Evolutionary conservation across 805 yeast species (phyloP).

Genomic region (Cyberlindnera maritima): DNA sequence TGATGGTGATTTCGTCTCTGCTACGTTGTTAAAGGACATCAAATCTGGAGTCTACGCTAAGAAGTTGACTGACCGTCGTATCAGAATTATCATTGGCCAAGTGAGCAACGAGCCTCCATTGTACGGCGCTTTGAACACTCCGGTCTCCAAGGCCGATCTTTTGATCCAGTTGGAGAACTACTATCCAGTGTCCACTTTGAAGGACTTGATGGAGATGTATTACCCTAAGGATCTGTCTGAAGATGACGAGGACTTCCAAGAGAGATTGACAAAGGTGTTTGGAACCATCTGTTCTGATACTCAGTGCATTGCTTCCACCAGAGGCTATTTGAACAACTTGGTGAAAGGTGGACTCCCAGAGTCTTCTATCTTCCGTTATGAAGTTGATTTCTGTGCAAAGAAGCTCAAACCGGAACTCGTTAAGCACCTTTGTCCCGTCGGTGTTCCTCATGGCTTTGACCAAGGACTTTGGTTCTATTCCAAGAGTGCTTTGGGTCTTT

Average conservation of each 20-base stretch:
- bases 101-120: constrained; percentile 33
- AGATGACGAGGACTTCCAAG: constrained; percentile 11
- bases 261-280: constrained; percentile 24
- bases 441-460: constrained; percentile 38
- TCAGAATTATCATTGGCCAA: constrained; percentile 32
- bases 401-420: constrained; percentile 17
- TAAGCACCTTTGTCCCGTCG: constrained; percentile 21
- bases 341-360: constrained; percentile 26
- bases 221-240: constrained; percentile 20
- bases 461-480: constrained; percentile 34
- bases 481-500: constrained; percentile 5
- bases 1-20: constrained; percentile 35
- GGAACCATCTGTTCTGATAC: constrained; percentile 37
- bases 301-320: constrained; percentile 36
- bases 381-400: constrained; percentile 14
- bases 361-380: constrained; percentile 29
- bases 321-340: constrained; percentile 32
- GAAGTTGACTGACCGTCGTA: constrained; percentile 20
- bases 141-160: constrained; percentile 20
- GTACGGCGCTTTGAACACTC: constrained; percentile 32
- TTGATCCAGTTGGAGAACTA: constrained; percentile 35
- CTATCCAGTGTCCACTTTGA: constrained; percentile 25
- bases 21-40: constrained; percentile 31
- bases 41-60: constrained; percentile 28
- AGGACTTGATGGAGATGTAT: constrained; percentile 25